Evolutionary conservation across 331 rosid species (phyloP).

Genomic region (Dryas integrifolia): DNA sequence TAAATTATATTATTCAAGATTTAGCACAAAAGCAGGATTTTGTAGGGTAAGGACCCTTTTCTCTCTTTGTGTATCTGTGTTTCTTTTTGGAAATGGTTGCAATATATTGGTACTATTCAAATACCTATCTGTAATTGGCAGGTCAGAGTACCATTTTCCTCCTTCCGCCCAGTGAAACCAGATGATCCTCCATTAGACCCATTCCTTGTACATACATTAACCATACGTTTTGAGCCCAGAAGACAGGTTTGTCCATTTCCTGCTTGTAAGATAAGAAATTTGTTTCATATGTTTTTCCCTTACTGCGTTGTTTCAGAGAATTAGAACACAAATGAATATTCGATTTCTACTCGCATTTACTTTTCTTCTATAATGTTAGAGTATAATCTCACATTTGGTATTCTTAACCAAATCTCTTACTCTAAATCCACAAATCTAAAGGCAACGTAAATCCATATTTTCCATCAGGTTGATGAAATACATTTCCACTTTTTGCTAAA

Average conservation of each 20-base stretch:
- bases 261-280: background rate
- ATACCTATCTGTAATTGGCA: slow-evolving; percentile 39
- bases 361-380: background rate
- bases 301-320: background rate
- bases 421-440: background rate
- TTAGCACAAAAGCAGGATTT: slow-evolving; percentile 90
- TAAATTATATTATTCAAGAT: slow-evolving; percentile 77
- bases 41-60: slow-evolving; percentile 64
- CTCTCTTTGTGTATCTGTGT: background rate
- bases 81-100: background rate
- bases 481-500: slow-evolving; percentile 25
- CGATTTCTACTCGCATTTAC: background rate
- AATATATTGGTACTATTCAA: background rate
- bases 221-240: slow-evolving; percentile 96
- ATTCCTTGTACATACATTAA: slow-evolving; percentile 87
- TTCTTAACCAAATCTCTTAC: background rate
- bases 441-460: too few relatives aligned
- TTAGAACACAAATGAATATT: background rate
- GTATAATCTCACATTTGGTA: background rate
- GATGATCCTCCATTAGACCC: slow-evolving; percentile 90
- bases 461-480: background rate
- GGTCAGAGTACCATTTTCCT: slow-evolving; percentile 93
- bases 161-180: slow-evolving; percentile 89
- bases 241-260: slow-evolving; percentile 65
- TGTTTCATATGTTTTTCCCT: slow-evolving; percentile 11